Percentiles rank a stretch among this genome's conserved stretches.
These are phyloP conservation scores for Copromyces sp. DNA, from an alignment of 495 filamentous ascomycete genomes.

Conservation along the genomic window DNA sequence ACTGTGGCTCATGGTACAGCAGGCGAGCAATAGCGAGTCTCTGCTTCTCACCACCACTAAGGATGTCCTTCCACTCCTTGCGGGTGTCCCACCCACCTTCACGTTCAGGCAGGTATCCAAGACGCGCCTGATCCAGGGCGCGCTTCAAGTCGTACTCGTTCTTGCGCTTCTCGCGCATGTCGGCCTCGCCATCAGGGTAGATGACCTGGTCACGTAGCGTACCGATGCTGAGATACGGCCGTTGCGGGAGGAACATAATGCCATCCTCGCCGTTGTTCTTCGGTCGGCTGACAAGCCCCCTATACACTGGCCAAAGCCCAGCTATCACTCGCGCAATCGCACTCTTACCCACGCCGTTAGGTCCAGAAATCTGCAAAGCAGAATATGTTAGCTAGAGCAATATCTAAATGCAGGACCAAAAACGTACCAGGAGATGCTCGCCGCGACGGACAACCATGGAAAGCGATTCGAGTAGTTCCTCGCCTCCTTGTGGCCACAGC, in stretches of 20 bases:
- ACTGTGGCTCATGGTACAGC: slow-evolving; percentile 89
- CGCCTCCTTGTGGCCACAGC: slow-evolving; percentile 74
- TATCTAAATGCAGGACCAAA: background rate
- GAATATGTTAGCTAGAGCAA: background rate
- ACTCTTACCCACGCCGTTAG: slow-evolving; percentile 91
- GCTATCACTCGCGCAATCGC: slow-evolving; percentile 83
- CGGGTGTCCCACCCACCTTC: slow-evolving; percentile 95
- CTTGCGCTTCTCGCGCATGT: slow-evolving; percentile 76
- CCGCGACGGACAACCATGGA: slow-evolving; percentile 80
- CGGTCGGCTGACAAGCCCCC: slow-evolving; percentile 77
- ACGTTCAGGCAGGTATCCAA: slow-evolving; percentile 81
- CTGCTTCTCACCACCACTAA: slow-evolving; percentile 98
- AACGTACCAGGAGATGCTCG: slow-evolving; percentile 67
- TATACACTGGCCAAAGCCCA: slow-evolving; percentile 93
- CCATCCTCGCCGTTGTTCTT: slow-evolving; percentile 73
- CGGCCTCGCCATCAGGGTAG: slow-evolving; percentile 88
- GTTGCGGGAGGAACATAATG: slow-evolving; percentile 96
- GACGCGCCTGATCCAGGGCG: slow-evolving; percentile 68
- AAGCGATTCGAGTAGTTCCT: slow-evolving; percentile 79
- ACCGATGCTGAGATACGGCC: slow-evolving; percentile 88
- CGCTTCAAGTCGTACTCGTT: slow-evolving; percentile 62
- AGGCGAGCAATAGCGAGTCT: slow-evolving; percentile 81
- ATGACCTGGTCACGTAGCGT: slow-evolving; percentile 96
- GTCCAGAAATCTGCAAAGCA: slow-evolving; percentile 58
- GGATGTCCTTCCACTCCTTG: slow-evolving; percentile 97